These are phyloP conservation scores for Tolypocladium tropicale DNA, from an alignment of 2,329 filamentous ascomycete genomes.

Conservation along the genomic window DNA sequence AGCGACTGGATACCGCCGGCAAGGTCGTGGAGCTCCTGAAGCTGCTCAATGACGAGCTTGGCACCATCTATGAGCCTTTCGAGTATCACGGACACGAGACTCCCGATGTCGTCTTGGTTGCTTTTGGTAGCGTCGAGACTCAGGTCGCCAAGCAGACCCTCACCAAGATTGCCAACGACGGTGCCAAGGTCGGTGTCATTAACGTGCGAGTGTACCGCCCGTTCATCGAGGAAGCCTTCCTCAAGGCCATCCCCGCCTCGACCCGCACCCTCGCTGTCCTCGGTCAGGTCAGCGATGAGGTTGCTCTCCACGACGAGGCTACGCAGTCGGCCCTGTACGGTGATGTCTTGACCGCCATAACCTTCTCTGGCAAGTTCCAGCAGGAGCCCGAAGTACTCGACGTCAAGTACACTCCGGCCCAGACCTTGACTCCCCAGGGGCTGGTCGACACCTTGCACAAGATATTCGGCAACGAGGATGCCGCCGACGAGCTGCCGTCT, in stretches of 20 bases:
- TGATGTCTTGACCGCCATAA: constrained; percentile 79
- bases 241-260: constrained; percentile 67
- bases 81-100: constrained; percentile 82
- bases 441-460: constrained; percentile 41
- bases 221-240: constrained; percentile 89
- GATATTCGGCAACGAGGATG: constrained; percentile 44
- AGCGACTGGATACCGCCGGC: constrained; percentile 61
- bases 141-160: constrained; percentile 78
- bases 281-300: constrained; percentile 71
- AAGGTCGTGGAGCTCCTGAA: constrained; percentile 62
- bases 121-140: constrained; percentile 85
- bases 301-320: constrained; percentile 62
- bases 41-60: constrained; percentile 80
- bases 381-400: constrained; percentile 60
- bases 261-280: constrained; percentile 72
- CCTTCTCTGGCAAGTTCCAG: constrained; percentile 62
- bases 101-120: constrained; percentile 75
- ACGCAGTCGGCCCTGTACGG: constrained; percentile 79
- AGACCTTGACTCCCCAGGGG: constrained; percentile 44
- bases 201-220: constrained; percentile 91
- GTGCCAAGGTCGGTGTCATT: constrained; percentile 73
- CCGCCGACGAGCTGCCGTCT: constrained; percentile 27
- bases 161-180: constrained; percentile 58
- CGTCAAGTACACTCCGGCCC: constrained; percentile 75
- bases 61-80: constrained; percentile 85